Conservation (phyloP, 2,329 filamentous ascomycete species). For the Fusarium kyushuense region DNA sequence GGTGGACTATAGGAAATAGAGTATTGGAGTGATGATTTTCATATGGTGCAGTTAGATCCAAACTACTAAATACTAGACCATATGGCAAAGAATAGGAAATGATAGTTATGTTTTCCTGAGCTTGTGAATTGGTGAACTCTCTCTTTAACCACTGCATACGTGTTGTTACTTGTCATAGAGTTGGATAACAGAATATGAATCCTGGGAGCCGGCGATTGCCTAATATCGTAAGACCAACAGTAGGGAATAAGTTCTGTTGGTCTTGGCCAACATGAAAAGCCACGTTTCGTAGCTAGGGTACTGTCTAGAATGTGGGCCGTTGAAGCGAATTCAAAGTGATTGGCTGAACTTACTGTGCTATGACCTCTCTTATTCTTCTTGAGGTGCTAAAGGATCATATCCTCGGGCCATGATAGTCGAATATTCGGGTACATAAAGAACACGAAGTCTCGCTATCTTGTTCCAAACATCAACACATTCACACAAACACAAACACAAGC, state of each 20-base stretch:
- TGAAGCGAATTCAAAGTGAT: not conserved
- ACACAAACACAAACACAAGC: not conserved
- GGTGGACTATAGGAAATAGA: accelerated
- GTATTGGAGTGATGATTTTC: too few relatives aligned
- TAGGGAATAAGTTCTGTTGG: not conserved
- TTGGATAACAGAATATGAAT: accelerated
- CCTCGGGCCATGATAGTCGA: not conserved
- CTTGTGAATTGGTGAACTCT: too few relatives aligned
- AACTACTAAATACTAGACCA: accelerated
- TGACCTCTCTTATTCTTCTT: not conserved
- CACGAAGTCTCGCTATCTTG: not conserved
- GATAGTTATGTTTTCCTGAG: not conserved
- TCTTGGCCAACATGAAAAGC: not conserved
- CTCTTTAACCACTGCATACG: not conserved
- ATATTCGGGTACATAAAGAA: not conserved
- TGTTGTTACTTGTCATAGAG: not conserved
- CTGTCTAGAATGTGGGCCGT: not conserved
- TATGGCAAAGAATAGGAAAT: not conserved
- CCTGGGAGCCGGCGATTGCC: not conserved
- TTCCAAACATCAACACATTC: not conserved
- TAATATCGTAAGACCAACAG: not conserved
- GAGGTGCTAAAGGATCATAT: not conserved
- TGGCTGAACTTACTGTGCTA: not conserved
- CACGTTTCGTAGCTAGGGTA: too few relatives aligned
- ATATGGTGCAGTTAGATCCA: not conserved